Percentiles rank a stretch among this genome's conserved stretches.
These are phyloP conservation scores for Mimosa bimucronata DNA, from an alignment of 306 rosid genomes.

Conservation along the genomic window DNA sequence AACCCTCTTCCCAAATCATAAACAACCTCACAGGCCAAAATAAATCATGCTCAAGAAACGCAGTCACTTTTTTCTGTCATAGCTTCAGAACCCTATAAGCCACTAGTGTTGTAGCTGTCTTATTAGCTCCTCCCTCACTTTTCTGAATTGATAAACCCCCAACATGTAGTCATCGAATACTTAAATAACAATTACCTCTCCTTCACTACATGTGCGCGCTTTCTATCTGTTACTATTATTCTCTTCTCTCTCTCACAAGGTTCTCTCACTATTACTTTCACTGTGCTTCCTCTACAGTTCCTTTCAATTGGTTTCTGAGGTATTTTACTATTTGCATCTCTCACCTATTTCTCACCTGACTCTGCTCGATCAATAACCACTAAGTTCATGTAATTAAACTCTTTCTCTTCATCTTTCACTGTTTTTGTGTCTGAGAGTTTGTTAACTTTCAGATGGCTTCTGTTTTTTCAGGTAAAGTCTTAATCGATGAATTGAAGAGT, in stretches of 20 bases:
- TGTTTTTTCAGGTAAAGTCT: neutral
- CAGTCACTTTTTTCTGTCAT: conserved; percentile 4
- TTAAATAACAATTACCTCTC: neutral
- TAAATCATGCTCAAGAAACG: neutral
- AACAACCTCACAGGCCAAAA: neutral
- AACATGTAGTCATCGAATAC: conserved; percentile 33
- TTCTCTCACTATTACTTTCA: neutral
- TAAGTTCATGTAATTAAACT: conserved; percentile 14
- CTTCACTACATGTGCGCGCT: neutral
- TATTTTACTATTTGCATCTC: conserved; percentile 4
- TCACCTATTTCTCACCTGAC: neutral
- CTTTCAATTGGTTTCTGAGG: conserved; percentile 8
- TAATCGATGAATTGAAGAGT: neutral
- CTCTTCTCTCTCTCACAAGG: neutral
- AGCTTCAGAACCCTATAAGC: conserved; percentile 6
- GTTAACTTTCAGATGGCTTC: neutral
- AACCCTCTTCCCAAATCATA: neutral
- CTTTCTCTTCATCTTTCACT: neutral
- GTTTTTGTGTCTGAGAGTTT: neutral
- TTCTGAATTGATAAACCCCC: neutral
- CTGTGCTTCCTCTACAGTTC: conserved; percentile 15
- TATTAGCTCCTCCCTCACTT: conserved; percentile 17
- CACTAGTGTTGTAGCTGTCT: neutral
- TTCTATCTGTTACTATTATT: neutral
- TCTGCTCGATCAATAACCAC: neutral